Base-by-base conservation (phyloP, 805 yeast genomes). In the Candida andamanensis region DNA sequence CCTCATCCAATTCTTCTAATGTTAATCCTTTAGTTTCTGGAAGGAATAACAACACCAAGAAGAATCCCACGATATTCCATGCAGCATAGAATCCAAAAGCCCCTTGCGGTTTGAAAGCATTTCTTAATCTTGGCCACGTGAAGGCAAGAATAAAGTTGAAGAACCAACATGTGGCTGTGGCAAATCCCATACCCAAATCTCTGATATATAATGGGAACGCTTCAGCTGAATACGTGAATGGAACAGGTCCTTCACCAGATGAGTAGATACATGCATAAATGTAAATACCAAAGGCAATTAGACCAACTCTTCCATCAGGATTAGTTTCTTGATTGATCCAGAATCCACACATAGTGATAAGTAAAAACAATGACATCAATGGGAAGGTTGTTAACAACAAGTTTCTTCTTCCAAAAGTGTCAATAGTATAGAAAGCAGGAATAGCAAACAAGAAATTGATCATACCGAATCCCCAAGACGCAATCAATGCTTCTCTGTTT, bases 41-140 rank as follows among this genome's bases (percentile, higher is more conserved):
- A 37, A 81, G 60, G 52, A 80, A 65, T 69, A 82, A 78, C 33
- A 84, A 68, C 6, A 82, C 84, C 47, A 84, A 45, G 57, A 77
- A 75, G 63, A 78, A 78, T 0, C 84, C 85, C 33, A 77, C 59
- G 34, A 77, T 45, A 54, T 85, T 85, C 89, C 90, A 81, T 10
- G 80, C 95, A 1, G 92, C 95, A 51, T 84, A 85, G 72, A 79
- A 85, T 8, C 92, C 87, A 53, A 83, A 85, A 2, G 94, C 94
- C 54, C 95, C 95, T 41, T 80, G 85, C 2, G 86, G 74, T 35
- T 74, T 76, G 60, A 85, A 79, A 0, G 80, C 78, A 28, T 58
- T 69, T 37, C 74, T 56, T 53, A 85, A 58, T 14, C 84, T 64
- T 19, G 94, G 92, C 92, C 92, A 80, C 5, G 94, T 78, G 40